Base-by-base conservation (phyloP, 75 land plant genomes). In the Isoetes taiwanensis region DNA sequence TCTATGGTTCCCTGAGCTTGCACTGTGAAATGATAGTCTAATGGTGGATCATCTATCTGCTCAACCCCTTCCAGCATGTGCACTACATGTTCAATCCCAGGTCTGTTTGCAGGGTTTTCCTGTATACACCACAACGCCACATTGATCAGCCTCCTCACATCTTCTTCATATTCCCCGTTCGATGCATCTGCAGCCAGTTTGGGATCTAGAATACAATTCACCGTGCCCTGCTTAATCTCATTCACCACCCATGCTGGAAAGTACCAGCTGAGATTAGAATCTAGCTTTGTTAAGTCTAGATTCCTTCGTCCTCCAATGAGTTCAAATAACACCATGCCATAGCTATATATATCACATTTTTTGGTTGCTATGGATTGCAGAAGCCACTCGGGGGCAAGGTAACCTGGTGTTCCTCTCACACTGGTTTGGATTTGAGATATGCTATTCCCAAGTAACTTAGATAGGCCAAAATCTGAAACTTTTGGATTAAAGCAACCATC, bases 91-190 rank as follows among this genome's bases (percentile, higher is more conserved):
- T 46, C 50, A 16, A 46, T 46, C 5, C 21, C 25, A 46, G 50
- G 50, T 23, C 50, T 46, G 50, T 46, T 23, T 23, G 50, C 50
- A 19, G 50, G 50, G 23, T 46, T 46, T 46, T 46, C 50, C 50
- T 46, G 50, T 46, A 46, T 46, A 16, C 50, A 46, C 50, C 50
- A 46, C 21, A 46, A 46, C 4, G 50, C 50, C 50, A 46, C 50
- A 16, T 46, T 46, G 4, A 46, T n/a, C 50, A 46, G 16, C 50
- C 50, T 46, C 19, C 50, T 5, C 21, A 46, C 50, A 6, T 46
- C 25, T 6, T 5, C 12, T 46, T 46, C 50, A 46, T 19, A 16
- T 19, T n/a, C n/a, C 25, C 25, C 12, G 16, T 46, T 46, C 21
- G 16, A 5, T 8, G 23, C 50, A 19, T 8, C 19, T 6, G 5